phyloP scores from a whole-genome alignment of 306 rosid genomes.

The Prosopis cineraria region DNA sequence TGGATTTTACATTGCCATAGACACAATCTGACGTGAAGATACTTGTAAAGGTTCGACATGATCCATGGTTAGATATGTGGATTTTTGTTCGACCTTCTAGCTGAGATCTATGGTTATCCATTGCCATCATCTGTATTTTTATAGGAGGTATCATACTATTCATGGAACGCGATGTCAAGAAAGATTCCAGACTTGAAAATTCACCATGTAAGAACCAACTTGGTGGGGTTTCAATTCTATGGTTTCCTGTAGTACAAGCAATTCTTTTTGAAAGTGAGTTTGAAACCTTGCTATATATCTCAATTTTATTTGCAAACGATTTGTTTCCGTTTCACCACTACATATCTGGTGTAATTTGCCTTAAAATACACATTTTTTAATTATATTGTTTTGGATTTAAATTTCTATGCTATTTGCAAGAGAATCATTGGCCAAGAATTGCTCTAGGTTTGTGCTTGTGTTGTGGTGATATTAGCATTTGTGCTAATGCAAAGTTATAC shows the following conservation, averaged over 20 bases:
- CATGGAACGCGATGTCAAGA: not conserved
- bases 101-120: not conserved
- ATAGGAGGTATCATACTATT: not conserved
- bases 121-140: not conserved
- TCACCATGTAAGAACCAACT: not conserved
- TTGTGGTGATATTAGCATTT: slow-evolving; percentile 3
- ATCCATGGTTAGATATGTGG: not conserved
- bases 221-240: not conserved
- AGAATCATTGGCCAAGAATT: slow-evolving; percentile 21
- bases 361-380: too few relatives aligned
- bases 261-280: not conserved
- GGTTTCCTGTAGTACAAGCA: not conserved
- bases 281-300: not conserved
- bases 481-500: slow-evolving; percentile 32
- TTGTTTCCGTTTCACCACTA: too few relatives aligned
- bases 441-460: not conserved
- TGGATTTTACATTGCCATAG: not conserved
- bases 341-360: too few relatives aligned
- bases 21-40: not conserved
- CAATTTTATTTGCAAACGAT: too few relatives aligned
- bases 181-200: not conserved
- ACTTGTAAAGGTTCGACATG: not conserved
- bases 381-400: too few relatives aligned
- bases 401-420: not conserved
- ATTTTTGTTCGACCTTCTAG: not conserved